Percentiles rank a stretch among this genome's conserved stretches.
Conservation (phyloP, 495 filamentous ascomycete species). For the Penicillium taxi region DNA sequence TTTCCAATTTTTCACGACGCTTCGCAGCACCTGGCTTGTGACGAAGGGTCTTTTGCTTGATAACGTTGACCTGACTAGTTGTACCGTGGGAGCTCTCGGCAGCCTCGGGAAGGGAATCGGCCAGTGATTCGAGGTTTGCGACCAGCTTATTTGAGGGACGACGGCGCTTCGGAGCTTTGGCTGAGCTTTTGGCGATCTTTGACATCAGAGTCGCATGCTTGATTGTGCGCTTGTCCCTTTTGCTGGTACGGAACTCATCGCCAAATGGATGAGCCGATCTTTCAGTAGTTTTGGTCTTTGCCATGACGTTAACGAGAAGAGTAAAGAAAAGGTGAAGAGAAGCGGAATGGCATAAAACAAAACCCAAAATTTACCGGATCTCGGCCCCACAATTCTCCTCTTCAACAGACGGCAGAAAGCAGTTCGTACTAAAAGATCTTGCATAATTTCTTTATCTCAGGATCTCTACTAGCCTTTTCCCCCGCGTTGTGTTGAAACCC, state of each 20-base stretch:
- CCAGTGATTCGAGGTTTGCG: conserved; percentile 67
- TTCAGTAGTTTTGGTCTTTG: conserved; percentile 20
- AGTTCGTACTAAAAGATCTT: too few relatives aligned
- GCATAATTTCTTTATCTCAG: too few relatives aligned
- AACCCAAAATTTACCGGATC: too few relatives aligned
- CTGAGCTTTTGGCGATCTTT: conserved; percentile 58
- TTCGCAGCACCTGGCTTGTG: conserved; percentile 72
- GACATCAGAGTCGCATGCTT: conserved; percentile 69
- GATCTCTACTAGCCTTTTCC: too few relatives aligned
- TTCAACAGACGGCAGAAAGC: too few relatives aligned
- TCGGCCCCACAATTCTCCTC: too few relatives aligned
- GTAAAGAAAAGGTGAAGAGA: conserved; percentile 8
- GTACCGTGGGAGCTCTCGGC: conserved; percentile 26
- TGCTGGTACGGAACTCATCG: conserved; percentile 53
- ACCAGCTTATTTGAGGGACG: conserved; percentile 68
- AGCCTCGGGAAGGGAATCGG: conserved; percentile 64
- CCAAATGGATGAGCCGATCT: conserved; percentile 22
- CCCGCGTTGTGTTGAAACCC: too few relatives aligned
- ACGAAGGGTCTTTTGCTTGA: conserved; percentile 62
- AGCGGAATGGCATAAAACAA: too few relatives aligned
- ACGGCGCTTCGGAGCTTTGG: conserved; percentile 48
- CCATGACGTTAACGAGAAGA: conserved; percentile 10
- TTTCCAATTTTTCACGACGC: conserved; percentile 69
- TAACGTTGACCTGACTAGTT: conserved; percentile 38
- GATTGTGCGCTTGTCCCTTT: conserved; percentile 69